Evolutionary conservation across 2,329 filamentous ascomycete species (phyloP), one percentile per base, ranked within the genome.

Genomic region (Exophiala sideris): DNA sequence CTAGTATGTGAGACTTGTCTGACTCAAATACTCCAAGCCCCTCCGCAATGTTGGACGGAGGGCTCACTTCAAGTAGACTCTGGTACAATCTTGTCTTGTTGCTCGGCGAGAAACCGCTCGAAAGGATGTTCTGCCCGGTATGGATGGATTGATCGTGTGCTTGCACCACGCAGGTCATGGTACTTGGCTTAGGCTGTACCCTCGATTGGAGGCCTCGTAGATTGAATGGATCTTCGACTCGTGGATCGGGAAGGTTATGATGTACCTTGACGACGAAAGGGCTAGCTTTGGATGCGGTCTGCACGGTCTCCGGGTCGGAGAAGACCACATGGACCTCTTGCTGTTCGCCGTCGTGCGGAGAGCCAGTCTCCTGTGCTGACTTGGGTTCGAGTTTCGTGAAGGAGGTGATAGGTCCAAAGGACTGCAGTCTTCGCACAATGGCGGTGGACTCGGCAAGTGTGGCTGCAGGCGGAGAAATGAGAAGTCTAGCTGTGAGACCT

Each of bases 221-320:
- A 33, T 63, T 63, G 58, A 59, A 63, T 5, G 61, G 61, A 45
- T 63, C 61, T 47, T 51, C 47, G 18, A 57, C 48, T 20, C 44
- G 41, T 11, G 61, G 54, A 42, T 61, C 53, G 11, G 60, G 58
- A 29, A 56, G 21, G 34, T 61, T 34, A n/a, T 55, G 40, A 44
- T 58, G 54, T 14, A 57, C 52, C n/a, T 51, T 34, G 18, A 63
- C 54, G 9, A 44, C 52, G 51, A 62, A 57, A 11, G 60, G 58
- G 35, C 48, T 59, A 16, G 50, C 49, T 9, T 51, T 38, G 40
- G 38, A 45, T 14, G 52, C 56, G 38, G 47, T 51, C 16, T 48
- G 50, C 10, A 53, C 18, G 7, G 44, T 45, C 9, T 56, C 46
- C 4, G 16, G 24, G 12, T 54, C 52, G 14, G 56, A 48, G 38